These are phyloP conservation scores for Debaryomyces castellii DNA, from an alignment of 805 yeast genomes.

Conservation along the genomic window DNA sequence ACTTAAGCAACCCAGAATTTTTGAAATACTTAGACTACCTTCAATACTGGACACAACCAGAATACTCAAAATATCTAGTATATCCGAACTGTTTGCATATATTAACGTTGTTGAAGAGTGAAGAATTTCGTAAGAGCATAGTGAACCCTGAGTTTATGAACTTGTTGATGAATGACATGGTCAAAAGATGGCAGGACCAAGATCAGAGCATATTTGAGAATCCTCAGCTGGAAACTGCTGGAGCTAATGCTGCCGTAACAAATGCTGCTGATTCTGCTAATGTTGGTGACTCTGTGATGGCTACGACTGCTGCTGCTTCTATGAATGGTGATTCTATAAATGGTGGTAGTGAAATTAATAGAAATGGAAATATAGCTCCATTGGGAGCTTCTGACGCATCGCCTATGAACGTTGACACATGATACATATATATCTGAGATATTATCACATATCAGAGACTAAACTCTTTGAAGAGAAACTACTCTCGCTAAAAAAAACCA, in stretches of 20 bases:
- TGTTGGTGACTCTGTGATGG: background rate
- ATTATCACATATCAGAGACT: background rate
- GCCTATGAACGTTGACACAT: background rate
- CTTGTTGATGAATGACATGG: conserved; percentile 73
- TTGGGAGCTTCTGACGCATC: background rate
- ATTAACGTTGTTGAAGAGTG: conserved; percentile 58
- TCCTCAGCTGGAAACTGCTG: background rate
- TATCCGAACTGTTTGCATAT: conserved; percentile 89
- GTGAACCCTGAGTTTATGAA: conserved; percentile 57
- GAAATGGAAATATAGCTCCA: background rate
- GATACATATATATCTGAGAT: background rate
- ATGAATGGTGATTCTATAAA: no score
- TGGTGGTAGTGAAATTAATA: background rate
- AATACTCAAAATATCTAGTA: conserved; percentile 67
- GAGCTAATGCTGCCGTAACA: background rate
- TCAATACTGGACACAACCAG: conserved; percentile 80
- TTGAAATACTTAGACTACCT: conserved; percentile 75
- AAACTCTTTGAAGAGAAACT: no score
- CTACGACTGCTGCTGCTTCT: no score
- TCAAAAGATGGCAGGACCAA: conserved; percentile 58
- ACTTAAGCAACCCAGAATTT: conserved; percentile 69
- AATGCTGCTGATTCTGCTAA: background rate
- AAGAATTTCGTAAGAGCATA: conserved; percentile 54
- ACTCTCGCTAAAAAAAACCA: background rate
- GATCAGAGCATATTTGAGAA: conserved; percentile 11